Evolutionary conservation across 257 asterid species (phyloP).

Genomic region (Lycium barbarum): DNA sequence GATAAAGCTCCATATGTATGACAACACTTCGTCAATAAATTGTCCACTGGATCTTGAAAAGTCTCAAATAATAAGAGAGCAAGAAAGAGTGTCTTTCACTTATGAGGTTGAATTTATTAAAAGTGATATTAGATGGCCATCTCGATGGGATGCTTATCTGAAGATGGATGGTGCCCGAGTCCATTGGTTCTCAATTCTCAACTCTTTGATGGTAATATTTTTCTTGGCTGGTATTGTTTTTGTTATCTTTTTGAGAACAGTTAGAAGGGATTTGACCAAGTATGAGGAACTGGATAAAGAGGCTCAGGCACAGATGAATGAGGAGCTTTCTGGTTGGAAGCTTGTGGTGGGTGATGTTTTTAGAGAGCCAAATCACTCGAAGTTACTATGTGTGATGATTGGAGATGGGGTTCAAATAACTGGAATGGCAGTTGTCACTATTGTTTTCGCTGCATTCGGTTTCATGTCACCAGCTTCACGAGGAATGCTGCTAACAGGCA

Average conservation of each 20-base stretch:
- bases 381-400: conserved; percentile 75
- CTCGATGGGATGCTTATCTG: conserved; percentile 91
- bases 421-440: conserved; percentile 80
- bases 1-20: conserved; percentile 65
- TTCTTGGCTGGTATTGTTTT: conserved; percentile 89
- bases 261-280: conserved; percentile 85
- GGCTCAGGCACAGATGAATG: conserved; percentile 90
- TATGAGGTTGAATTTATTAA: conserved; percentile 83
- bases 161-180: conserved; percentile 89
- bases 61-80: conserved; percentile 72
- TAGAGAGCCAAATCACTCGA: conserved; percentile 75
- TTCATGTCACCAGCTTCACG: conserved; percentile 94
- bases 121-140: conserved; percentile 80
- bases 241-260: conserved; percentile 82
- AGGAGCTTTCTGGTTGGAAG: conserved; percentile 93
- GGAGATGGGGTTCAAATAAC: conserved; percentile 84
- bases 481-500: conserved; percentile 84
- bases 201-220: conserved; percentile 81
- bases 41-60: conserved; percentile 69
- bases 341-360: conserved; percentile 91
- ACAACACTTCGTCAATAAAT: conserved; percentile 48
- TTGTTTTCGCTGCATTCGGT: conserved; percentile 80
- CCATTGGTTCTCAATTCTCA: conserved; percentile 87
- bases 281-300: conserved; percentile 86
- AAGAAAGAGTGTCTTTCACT: conserved; percentile 73